Evolutionary conservation across 352 stramenopile genomes (phyloP), one percentile per base, ranked within the genome.

Genomic region (Phytophthora rubi): DNA sequence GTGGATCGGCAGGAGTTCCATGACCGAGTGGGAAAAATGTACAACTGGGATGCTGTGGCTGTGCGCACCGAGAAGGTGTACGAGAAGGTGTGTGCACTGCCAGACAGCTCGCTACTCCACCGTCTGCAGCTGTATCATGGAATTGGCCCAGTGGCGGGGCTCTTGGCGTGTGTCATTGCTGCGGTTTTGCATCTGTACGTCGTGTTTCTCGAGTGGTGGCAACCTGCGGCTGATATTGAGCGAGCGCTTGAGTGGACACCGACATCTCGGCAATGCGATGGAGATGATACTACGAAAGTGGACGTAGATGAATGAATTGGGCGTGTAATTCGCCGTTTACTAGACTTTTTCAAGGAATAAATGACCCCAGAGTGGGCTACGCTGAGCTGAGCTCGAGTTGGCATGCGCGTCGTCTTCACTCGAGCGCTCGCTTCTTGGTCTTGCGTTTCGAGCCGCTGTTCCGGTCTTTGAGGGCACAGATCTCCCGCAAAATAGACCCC

Each of bases 31-130:
- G 10, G 83, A 6, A 69, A 74, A 48, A 97, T 98, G 90, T 98
- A 98, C 79, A 96, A 91, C 69, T 98, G 93, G 93, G 68, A 92
- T 39, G 86, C 91, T 57, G 88, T 98, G 3, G 90, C 92, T 5
- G 57, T 66, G 28, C 77, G 93, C 30, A 97, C 91, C 0, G 85
- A 94, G 56, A 79, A 75, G 15, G 89, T 97, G 18, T 98, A 98
- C 60, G 75, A 76, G 10, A 52, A 75, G 18, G 78, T 92, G 42
- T 70, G 83, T 37, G 72, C 69, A 10, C 65, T 81, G 18, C 83
- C 78, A 0, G 69, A 77, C 18, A 79, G 71, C 63, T 77, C 83
- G 52, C 67, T 93, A 44, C 68, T 94, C 7, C 72, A 90, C 35
- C 73, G 83, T 10, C 71, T 90, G 18, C 82, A 91, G 60, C 71